Evolutionary conservation across 306 rosid species (phyloP).

Genomic region (Pterocarpus santalinus): DNA sequence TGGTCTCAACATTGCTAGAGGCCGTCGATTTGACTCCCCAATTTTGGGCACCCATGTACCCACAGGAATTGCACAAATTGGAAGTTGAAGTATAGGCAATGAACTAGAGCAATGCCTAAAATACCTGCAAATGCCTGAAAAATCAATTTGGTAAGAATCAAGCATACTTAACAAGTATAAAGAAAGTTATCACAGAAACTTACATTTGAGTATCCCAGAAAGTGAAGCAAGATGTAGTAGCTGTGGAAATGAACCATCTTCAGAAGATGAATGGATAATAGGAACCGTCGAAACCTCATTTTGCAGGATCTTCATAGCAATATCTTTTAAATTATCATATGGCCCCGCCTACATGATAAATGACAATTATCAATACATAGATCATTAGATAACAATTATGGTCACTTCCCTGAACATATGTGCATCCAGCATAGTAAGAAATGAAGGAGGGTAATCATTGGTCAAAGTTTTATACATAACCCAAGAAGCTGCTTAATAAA

Average conservation of each 20-base stretch:
- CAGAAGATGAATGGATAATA: constrained; percentile 77
- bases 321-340: constrained; percentile 84
- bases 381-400: not conserved
- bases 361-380: constrained; percentile 22
- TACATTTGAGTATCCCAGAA: constrained; percentile 91
- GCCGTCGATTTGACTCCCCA: constrained; percentile 83
- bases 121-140: constrained; percentile 97
- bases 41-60: constrained; percentile 99
- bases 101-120: constrained; percentile 87
- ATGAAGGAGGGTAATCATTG: constrained; percentile 9
- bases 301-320: constrained; percentile 84
- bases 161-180: constrained; percentile 33
- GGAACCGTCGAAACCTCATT: constrained; percentile 93
- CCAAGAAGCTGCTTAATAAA: constrained; percentile 24
- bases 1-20: constrained; percentile 91
- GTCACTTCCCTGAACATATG: constrained; percentile 31
- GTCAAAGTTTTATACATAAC: constrained; percentile 23
- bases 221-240: constrained; percentile 94
- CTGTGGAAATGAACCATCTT: constrained; percentile 92
- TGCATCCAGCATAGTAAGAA: constrained; percentile 8
- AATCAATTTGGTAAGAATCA: constrained; percentile 56
- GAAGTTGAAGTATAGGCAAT: constrained; percentile 89
- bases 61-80: constrained; percentile 81
- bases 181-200: constrained; percentile 43
- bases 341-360: constrained; percentile 82